Conservation (phyloP, 352 stramenopile species). For the Phytophthora multivora region DNA sequence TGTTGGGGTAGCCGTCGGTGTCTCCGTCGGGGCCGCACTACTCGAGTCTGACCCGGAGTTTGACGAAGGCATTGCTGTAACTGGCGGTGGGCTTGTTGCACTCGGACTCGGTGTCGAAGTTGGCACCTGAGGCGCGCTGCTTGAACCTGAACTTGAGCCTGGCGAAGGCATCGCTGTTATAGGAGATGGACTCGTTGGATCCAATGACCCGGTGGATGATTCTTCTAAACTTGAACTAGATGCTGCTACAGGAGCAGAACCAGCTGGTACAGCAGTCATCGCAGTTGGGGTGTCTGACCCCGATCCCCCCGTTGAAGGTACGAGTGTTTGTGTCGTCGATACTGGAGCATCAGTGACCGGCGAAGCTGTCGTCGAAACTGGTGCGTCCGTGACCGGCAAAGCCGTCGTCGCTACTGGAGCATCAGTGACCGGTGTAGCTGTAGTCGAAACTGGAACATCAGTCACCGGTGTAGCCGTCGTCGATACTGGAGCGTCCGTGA, state of each 20-base stretch:
- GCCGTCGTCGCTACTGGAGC: no score
- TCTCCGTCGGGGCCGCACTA: constrained; percentile 5
- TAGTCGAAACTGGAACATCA: no score
- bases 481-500: no score
- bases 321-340: not conserved
- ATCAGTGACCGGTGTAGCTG: no score
- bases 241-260: not conserved
- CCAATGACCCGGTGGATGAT: constrained; percentile 11
- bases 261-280: not conserved
- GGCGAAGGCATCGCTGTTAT: constrained; percentile 14
- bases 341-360: no score
- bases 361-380: no score
- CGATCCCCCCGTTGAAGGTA: not conserved
- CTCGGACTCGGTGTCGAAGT: constrained; percentile 11
- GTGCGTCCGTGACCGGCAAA: no score
- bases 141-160: constrained; percentile 11
- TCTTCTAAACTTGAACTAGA: constrained; percentile 4
- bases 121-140: not conserved
- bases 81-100: constrained; percentile 25
- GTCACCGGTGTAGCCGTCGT: no score
- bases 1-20: constrained; percentile 9
- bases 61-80: constrained; percentile 23
- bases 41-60: constrained; percentile 3
- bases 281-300: not conserved
- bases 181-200: constrained; percentile 16